These are phyloP conservation scores for Saitozyma podzolica DNA, from an alignment of 768 basidiomycete genomes.

Conservation along the genomic window DNA sequence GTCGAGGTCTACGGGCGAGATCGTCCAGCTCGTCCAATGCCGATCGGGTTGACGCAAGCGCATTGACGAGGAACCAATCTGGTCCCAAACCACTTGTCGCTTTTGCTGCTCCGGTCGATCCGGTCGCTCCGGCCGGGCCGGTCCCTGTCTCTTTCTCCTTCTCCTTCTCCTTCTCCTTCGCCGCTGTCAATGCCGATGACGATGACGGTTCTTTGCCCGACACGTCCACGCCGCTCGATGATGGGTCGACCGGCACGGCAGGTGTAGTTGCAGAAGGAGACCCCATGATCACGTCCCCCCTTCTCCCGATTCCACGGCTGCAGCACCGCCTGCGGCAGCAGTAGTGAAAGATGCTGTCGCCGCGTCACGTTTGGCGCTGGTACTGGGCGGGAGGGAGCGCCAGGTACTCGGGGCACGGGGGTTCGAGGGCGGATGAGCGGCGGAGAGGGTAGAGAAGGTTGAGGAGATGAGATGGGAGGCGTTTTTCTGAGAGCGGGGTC, in stretches of 20 bases:
- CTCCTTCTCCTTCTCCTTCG: not conserved
- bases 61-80: slow-evolving; percentile 37
- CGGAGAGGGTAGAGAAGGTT: slow-evolving; percentile 30
- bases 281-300: slow-evolving; percentile 9
- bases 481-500: slow-evolving; percentile 22
- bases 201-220: not conserved
- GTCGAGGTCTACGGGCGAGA: not conserved
- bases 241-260: not conserved
- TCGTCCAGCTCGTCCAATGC: slow-evolving; percentile 18
- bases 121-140: not conserved
- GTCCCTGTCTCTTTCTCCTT: not conserved
- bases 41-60: slow-evolving; percentile 22
- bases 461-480: slow-evolving; percentile 33
- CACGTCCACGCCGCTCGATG: not conserved
- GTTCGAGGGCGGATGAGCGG: slow-evolving; percentile 36
- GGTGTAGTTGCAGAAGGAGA: not conserved
- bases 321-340: not conserved
- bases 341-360: not conserved
- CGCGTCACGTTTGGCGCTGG: too few species aligned
- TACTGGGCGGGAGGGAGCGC: slow-evolving; percentile 28
- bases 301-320: not conserved
- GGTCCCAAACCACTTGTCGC: slow-evolving; percentile 6
- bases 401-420: slow-evolving; percentile 35
- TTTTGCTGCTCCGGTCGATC: not conserved
- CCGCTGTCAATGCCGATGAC: not conserved